Conservation (phyloP, 257 asterid species). For the Penstemon barbatus region DNA sequence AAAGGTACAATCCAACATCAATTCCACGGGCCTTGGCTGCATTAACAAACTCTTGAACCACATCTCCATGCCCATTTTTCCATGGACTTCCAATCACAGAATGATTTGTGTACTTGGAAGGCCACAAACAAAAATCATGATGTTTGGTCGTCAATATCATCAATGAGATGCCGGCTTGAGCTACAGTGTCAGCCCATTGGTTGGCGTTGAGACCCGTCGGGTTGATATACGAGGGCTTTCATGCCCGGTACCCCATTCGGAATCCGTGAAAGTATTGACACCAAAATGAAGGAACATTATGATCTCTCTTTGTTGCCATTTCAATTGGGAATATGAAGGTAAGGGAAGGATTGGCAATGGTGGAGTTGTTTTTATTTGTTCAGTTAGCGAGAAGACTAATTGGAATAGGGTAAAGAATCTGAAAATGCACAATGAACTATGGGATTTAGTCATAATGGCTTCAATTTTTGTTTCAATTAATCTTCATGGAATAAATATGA, state of each 20-base stretch:
- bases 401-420: slow-evolving; percentile 27
- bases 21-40: slow-evolving; percentile 67
- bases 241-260: slow-evolving; percentile 88
- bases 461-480: neutral
- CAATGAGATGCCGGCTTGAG: slow-evolving; percentile 62
- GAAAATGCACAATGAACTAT: slow-evolving; percentile 17
- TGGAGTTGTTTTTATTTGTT: slow-evolving; percentile 45
- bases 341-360: slow-evolving; percentile 88
- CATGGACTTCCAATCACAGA: slow-evolving; percentile 80
- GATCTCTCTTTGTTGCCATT: slow-evolving; percentile 94
- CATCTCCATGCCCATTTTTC: slow-evolving; percentile 76
- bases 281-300: slow-evolving; percentile 90
- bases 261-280: slow-evolving; percentile 80
- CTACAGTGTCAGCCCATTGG: slow-evolving; percentile 84
- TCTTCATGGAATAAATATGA: slow-evolving; percentile 14
- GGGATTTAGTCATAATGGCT: slow-evolving; percentile 20
- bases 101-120: slow-evolving; percentile 78
- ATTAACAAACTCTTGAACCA: slow-evolving; percentile 56
- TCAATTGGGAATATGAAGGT: slow-evolving; percentile 70
- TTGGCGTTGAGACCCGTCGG: slow-evolving; percentile 59
- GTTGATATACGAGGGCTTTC: slow-evolving; percentile 66
- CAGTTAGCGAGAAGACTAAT: slow-evolving; percentile 15
- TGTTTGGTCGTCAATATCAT: slow-evolving; percentile 88
- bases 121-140: slow-evolving; percentile 97
- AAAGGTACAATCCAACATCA: slow-evolving; percentile 79